These are phyloP conservation scores for Tylopilus sp. DNA, from an alignment of 768 basidiomycete genomes.

Conservation along the genomic window DNA sequence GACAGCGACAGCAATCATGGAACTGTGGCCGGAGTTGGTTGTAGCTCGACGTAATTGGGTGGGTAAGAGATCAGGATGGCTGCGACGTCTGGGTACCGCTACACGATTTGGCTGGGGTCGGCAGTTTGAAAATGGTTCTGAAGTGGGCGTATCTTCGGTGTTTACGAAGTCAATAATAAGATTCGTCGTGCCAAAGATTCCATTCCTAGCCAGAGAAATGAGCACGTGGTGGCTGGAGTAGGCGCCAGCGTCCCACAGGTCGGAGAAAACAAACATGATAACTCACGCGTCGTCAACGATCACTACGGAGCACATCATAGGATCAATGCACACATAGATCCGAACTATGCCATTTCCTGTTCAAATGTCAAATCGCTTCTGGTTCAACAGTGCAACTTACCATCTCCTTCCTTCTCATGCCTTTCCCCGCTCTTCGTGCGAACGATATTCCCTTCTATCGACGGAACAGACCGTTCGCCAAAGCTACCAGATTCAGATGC, in stretches of 20 bases:
- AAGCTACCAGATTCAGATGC: conserved; percentile 36
- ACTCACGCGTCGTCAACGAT: conserved; percentile 44
- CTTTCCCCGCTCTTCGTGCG: conserved; percentile 42
- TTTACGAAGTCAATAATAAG: background rate
- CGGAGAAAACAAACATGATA: background rate
- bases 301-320: conserved; percentile 23
- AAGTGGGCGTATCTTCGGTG: conserved; percentile 4
- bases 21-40: background rate
- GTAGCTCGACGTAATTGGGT: conserved; percentile 2
- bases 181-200: conserved; percentile 28
- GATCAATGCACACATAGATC: background rate
- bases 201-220: conserved; percentile 31
- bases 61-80: background rate
- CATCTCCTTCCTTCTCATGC: conserved; percentile 20
- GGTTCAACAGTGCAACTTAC: conserved; percentile 34
- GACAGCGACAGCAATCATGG: conserved; percentile 17
- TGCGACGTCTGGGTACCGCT: background rate
- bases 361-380: background rate
- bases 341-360: background rate
- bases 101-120: background rate
- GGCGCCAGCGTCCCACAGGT: background rate
- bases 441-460: conserved; percentile 36
- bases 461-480: conserved; percentile 38
- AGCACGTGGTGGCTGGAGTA: background rate
- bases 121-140: conserved; percentile 10